phyloP scores from a whole-genome alignment of 2,329 filamentous ascomycete genomes.

The Colletotrichum melonis region DNA sequence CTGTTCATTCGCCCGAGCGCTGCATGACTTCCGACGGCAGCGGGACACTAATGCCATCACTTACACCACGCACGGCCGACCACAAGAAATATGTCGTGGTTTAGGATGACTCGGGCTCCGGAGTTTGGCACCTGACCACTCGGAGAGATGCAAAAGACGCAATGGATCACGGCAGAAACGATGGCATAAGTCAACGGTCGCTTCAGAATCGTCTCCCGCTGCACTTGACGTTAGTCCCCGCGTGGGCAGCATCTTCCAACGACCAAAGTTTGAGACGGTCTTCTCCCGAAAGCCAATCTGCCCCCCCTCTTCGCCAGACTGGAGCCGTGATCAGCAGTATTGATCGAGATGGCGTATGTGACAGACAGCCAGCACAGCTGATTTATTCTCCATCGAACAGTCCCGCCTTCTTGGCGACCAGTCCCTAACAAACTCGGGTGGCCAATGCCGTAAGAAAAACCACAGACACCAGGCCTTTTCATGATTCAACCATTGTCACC shows the following conservation, averaged over 20 bases:
- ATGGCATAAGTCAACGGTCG: neutral
- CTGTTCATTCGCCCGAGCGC: conserved; percentile 14
- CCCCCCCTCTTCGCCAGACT: neutral
- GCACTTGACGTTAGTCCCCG: neutral
- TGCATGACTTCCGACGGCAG: conserved; percentile 3
- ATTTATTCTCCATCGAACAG: neutral
- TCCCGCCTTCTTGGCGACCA: neutral
- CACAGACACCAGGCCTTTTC: neutral
- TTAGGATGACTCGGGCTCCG: neutral
- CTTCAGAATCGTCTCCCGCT: neutral
- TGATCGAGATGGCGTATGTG: conserved; percentile 5
- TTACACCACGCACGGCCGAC: neutral
- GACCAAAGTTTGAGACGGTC: conserved; percentile 9
- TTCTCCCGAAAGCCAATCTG: conserved; percentile 1
- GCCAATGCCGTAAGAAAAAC: neutral
- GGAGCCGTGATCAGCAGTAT: neutral
- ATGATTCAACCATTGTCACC: conserved; percentile 1
- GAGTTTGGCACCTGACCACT: neutral
- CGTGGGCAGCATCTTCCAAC: neutral
- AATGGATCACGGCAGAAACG: neutral
- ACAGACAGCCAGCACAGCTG: conserved; percentile 1
- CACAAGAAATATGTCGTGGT: neutral
- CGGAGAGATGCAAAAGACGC: neutral
- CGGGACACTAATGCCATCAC: conserved; percentile 4
- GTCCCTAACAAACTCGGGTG: too few relatives aligned